Conservation (phyloP, 257 asterid species). For the Nicotiana benthamiana region DNA sequence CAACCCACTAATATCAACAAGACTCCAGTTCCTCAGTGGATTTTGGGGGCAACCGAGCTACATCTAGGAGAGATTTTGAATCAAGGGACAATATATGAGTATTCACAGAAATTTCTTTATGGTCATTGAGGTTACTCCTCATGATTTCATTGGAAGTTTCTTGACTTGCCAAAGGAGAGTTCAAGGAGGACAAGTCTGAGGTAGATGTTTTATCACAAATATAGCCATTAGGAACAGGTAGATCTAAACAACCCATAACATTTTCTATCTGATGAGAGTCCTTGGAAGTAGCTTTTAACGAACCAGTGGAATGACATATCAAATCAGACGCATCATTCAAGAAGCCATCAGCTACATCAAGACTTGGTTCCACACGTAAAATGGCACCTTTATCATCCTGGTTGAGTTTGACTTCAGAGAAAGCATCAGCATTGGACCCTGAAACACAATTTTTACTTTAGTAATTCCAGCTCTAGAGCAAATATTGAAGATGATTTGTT, state of each 20-base stretch:
- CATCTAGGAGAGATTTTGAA: background rate
- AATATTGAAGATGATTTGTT: background rate
- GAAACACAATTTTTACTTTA: background rate
- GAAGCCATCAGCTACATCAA: background rate
- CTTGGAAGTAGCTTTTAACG: background rate
- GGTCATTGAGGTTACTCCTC: background rate
- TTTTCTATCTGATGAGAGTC: slow-evolving; percentile 7
- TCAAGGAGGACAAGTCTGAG: background rate
- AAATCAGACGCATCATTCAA: background rate
- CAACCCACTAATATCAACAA: background rate
- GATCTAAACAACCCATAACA: background rate
- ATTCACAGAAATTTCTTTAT: background rate
- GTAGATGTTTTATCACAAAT: slow-evolving; percentile 8
- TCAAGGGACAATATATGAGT: background rate
- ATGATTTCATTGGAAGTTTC: background rate
- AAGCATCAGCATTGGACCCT: slow-evolving; percentile 7
- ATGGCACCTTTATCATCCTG: slow-evolving; percentile 1
- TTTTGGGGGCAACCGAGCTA: slow-evolving; percentile 4
- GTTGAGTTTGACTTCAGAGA: slow-evolving; percentile 6
- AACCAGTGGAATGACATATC: background rate
- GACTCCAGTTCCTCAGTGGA: background rate
- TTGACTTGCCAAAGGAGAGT: background rate
- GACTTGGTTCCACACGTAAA: slow-evolving; percentile 5
- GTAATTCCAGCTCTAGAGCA: background rate
- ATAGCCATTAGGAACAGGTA: slow-evolving; percentile 1